A percentile compares a stretch with the other conserved stretches of the same genome.
These are phyloP conservation scores for Hanseniaspora thailandica DNA, from an alignment of 805 yeast genomes.

Conservation along the genomic window DNA sequence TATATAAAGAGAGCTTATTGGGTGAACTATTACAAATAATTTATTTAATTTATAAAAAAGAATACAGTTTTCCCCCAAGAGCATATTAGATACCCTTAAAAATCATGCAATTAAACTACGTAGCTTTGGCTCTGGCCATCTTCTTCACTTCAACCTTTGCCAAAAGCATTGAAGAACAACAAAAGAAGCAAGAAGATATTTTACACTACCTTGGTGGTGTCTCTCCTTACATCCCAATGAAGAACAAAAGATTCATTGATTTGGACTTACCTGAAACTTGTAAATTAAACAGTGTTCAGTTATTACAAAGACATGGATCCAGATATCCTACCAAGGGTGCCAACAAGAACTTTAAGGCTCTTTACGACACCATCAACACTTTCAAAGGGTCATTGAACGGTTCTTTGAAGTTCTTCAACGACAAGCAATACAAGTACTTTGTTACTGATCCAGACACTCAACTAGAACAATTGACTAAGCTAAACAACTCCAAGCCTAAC, in stretches of 20 bases:
- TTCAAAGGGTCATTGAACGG: constrained; percentile 34
- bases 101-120: neutral
- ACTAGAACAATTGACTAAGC: constrained; percentile 33
- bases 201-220: constrained; percentile 41
- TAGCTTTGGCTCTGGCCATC: neutral
- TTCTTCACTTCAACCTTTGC: neutral
- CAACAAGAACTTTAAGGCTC: constrained; percentile 28
- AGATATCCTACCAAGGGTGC: constrained; percentile 48
- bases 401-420: constrained; percentile 35
- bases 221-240: constrained; percentile 43
- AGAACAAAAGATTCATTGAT: constrained; percentile 42
- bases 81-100: neutral
- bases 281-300: constrained; percentile 52
- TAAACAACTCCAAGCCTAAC: constrained; percentile 23
- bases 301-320: constrained; percentile 69
- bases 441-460: constrained; percentile 29
- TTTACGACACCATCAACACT: constrained; percentile 1
- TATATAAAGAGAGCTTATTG: no score
- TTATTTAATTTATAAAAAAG: neutral
- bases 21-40: no score
- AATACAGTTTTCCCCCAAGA: neutral
- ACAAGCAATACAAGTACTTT: constrained; percentile 35
- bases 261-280: constrained; percentile 40
- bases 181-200: constrained; percentile 25
- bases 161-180: neutral